phyloP scores from a whole-genome alignment of 2,329 filamentous ascomycete species.

The Aureobasidium melanogenum region DNA sequence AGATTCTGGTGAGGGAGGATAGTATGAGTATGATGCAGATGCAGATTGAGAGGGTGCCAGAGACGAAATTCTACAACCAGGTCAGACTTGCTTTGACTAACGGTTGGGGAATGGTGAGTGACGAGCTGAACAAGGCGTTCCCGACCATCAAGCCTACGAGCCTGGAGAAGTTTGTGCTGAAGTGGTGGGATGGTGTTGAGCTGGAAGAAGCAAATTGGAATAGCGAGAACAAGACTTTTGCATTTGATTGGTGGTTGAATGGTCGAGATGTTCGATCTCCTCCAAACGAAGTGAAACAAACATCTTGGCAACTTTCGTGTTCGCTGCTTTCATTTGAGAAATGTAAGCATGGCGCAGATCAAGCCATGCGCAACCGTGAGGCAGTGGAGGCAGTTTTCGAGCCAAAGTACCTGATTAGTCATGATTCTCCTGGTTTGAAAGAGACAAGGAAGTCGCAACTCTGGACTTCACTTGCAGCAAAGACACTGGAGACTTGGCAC shows the following conservation, averaged over 20 bases:
- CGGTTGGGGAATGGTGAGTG: conserved; percentile 19
- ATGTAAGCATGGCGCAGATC: no score
- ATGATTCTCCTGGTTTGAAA: neutral
- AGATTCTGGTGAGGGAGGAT: conserved; percentile 22
- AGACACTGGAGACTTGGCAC: neutral
- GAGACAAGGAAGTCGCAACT: neutral
- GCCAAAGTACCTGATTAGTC: no score
- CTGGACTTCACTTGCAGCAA: neutral
- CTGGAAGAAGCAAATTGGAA: conserved; percentile 19
- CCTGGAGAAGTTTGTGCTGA: conserved; percentile 21
- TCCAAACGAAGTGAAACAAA: no score
- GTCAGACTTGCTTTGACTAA: conserved; percentile 18
- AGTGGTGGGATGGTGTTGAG: conserved; percentile 23
- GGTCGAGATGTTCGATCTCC: neutral
- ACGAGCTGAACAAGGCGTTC: conserved; percentile 21
- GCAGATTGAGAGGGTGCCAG: conserved; percentile 13
- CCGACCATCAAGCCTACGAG: conserved; percentile 20
- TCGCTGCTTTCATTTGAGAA: no score
- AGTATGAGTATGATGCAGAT: conserved; percentile 13
- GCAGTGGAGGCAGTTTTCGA: no score
- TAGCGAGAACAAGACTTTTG: neutral
- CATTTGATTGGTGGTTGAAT: neutral
- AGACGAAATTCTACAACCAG: conserved; percentile 22
- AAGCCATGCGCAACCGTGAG: no score
- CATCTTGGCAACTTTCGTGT: no score